Conservation (phyloP, 139 green algal genomes). For the Nannochloris sp. region DNA sequence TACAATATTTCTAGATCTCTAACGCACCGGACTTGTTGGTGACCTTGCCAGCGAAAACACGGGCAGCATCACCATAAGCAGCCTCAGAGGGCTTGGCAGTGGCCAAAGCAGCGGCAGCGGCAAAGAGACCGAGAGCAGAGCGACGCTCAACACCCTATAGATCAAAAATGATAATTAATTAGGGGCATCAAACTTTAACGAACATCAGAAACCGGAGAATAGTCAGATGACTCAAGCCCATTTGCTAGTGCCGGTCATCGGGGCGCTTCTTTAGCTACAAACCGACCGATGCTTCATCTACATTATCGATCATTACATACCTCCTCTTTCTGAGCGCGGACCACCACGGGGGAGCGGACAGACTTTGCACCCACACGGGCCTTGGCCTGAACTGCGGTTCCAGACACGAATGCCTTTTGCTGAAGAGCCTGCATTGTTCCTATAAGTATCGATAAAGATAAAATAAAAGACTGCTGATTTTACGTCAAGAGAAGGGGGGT, state of each 20-base stretch:
- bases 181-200: not conserved
- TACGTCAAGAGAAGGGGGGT: not conserved
- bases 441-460: too few relatives aligned
- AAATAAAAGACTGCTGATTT: too few relatives aligned
- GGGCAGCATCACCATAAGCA: constrained; percentile 82
- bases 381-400: constrained; percentile 10
- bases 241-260: too few relatives aligned
- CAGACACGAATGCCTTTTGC: constrained; percentile 27
- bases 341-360: constrained; percentile 40
- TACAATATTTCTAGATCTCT: not conserved
- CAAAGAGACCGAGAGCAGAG: constrained; percentile 60
- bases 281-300: not conserved
- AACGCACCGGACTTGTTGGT: constrained; percentile 73
- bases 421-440: constrained; percentile 26
- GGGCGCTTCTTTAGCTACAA: not conserved
- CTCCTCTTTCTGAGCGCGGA: constrained; percentile 46
- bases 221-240: too few relatives aligned
- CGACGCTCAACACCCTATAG: constrained; percentile 45
- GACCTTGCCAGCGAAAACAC: constrained; percentile 71
- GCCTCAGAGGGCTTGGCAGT: constrained; percentile 49
- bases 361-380: constrained; percentile 2
- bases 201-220: not conserved
- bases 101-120: constrained; percentile 46
- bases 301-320: constrained; percentile 10
- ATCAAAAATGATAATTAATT: not conserved